Evolutionary conservation across 73 alveolate genomes (phyloP).

Genomic region (Breviolum minutum): DNA sequence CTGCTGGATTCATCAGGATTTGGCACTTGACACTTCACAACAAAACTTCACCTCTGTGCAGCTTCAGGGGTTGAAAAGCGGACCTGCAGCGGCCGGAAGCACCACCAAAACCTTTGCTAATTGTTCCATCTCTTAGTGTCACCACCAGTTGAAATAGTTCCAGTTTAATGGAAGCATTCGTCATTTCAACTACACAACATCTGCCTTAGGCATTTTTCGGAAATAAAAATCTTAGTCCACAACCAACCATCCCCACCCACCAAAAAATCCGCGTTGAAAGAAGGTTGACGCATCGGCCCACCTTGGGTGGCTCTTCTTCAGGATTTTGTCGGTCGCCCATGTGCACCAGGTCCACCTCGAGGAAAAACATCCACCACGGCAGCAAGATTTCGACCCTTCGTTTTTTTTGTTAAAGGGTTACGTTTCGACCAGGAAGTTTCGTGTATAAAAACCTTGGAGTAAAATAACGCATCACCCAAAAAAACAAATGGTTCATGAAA

Average conservation of each 20-base stretch:
- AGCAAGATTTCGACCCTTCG: too few relatives aligned
- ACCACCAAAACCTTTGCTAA: background rate
- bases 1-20: too few relatives aligned
- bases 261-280: background rate
- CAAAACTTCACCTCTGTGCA: constrained; percentile 43
- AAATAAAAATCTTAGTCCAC: background rate
- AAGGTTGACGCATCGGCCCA: background rate
- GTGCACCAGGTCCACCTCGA: constrained; percentile 81
- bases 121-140: background rate
- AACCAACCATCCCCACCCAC: background rate
- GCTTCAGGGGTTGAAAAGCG: constrained; percentile 95
- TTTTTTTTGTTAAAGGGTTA: too few relatives aligned
- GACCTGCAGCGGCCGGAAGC: constrained; percentile 4
- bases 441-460: too few relatives aligned
- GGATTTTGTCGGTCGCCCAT: constrained; percentile 93
- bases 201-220: background rate
- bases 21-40: background rate
- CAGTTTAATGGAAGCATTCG: background rate
- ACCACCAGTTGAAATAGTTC: background rate
- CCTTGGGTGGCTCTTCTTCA: constrained; percentile 94
- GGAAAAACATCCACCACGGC: background rate
- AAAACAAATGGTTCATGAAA: too few relatives aligned
- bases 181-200: background rate
- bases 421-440: background rate
- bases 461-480: too few relatives aligned